phyloP scores from a whole-genome alignment of 495 filamentous ascomycete species.

The Wilcoxina mikolae region DNA sequence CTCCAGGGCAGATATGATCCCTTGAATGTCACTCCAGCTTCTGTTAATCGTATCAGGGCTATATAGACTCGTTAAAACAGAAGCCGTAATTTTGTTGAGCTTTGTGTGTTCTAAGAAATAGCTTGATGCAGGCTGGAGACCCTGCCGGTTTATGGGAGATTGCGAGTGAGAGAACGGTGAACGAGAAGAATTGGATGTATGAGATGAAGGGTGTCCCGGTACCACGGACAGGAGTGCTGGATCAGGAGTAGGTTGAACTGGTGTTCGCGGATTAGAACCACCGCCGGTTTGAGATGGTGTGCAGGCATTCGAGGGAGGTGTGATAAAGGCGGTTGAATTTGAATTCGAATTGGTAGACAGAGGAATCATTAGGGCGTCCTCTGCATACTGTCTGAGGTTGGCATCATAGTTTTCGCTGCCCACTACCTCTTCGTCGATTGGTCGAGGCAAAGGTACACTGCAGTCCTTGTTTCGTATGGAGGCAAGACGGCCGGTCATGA shows the following conservation, averaged over 20 bases:
- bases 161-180: background rate
- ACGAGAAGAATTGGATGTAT: background rate
- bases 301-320: background rate
- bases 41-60: slow-evolving; percentile 38
- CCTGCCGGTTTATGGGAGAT: background rate
- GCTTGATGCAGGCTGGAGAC: background rate
- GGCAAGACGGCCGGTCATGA: slow-evolving; percentile 46
- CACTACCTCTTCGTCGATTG: slow-evolving; percentile 42
- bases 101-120: slow-evolving; percentile 27
- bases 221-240: background rate
- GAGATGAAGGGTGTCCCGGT: background rate
- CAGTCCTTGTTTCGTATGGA: slow-evolving; percentile 41
- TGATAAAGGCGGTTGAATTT: background rate
- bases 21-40: slow-evolving; percentile 48
- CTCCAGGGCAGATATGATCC: slow-evolving; percentile 39
- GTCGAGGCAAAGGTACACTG: slow-evolving; percentile 41
- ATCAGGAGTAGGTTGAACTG: background rate
- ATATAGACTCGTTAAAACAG: slow-evolving; percentile 45
- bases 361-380: background rate
- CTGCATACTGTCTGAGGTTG: background rate
- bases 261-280: background rate
- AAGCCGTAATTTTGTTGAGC: slow-evolving; percentile 35
- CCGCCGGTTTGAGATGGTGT: background rate
- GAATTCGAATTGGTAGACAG: background rate
- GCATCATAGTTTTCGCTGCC: background rate